Base-by-base conservation (phyloP, 2,329 filamentous ascomycete species). In the Fusarium stilboides region DNA sequence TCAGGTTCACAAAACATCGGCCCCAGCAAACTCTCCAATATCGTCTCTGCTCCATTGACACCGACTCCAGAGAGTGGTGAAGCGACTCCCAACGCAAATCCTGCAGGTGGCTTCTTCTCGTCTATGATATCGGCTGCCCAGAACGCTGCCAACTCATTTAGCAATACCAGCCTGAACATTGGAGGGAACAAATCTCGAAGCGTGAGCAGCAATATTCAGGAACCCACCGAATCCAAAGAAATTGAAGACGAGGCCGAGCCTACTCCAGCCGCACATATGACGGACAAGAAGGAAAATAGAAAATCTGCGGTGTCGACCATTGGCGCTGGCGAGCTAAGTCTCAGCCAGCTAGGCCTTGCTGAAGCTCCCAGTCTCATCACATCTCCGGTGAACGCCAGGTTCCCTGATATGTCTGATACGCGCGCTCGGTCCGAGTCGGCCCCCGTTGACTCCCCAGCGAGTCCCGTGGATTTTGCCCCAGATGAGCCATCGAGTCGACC, bases 111-210 rank as follows among this genome's bases (percentile, higher is more conserved):
- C 1, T 98, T 99, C 82, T 98, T 99, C 80, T 97, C 94, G 6
- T 94, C 93, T 26, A 92, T 99, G 76, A 89, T 99, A 69, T 95
- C 94, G 40, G 95, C 92, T 45, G 96, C 96, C 19, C 95, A 98
- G 79, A 98, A 92, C 86, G 95, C 95, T 43, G 94, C 94, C 15
- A 94, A 84, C 69, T 90, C 88, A 19, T 79, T 94, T 6, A 93
- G 87, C 71, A 93, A 89, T 77, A 87, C 86, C 6, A 84, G 85
- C 31, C 84, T 88, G 53, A 81, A 84, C 9, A 86, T 87, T n/a
- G 82, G 82, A n/a, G 77, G 73, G 34, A 81, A 80, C 57, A 80
- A 78, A 77, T 80, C 56, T 75, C 77, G 65, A 68, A 68, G 47
- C 58, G 64, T 70, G 12, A 69, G 71, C 33, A 62, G 70, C 17